Evolutionary conservation across 805 yeast species (phyloP).

Genomic region (Candida xiaguanensis): DNA sequence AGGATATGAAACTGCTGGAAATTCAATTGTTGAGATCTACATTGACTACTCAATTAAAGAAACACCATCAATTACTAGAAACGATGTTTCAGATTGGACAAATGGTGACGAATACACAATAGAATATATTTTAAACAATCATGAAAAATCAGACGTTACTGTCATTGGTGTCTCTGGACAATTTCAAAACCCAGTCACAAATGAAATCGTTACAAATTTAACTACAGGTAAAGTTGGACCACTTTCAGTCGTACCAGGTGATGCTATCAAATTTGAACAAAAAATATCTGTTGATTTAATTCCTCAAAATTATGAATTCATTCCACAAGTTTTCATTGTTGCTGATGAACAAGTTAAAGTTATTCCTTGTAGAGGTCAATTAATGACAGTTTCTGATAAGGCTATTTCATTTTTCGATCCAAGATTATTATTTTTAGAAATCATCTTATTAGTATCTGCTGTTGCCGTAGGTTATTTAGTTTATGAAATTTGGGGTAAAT

Average conservation of each 20-base stretch:
- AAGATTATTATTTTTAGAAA: conserved; percentile 60
- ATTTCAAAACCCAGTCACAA: conserved; percentile 52
- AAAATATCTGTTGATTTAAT: conserved; percentile 54
- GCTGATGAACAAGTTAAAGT: conserved; percentile 48
- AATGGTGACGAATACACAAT: conserved; percentile 55
- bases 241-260: conserved; percentile 46
- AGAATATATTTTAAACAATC: conserved; percentile 49
- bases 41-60: conserved; percentile 50
- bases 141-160: conserved; percentile 51
- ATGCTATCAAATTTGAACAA: conserved; percentile 51
- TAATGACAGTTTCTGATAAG: conserved; percentile 57
- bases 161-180: conserved; percentile 70
- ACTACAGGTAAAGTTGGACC: conserved; percentile 67
- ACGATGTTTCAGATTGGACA: conserved; percentile 39
- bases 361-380: conserved; percentile 55
- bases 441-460: conserved; percentile 47
- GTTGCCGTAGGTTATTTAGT: conserved; percentile 48
- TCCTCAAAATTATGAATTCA: conserved; percentile 54
- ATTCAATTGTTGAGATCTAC: conserved; percentile 21
- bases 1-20: conserved; percentile 10
- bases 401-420: conserved; percentile 72
- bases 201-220: conserved; percentile 54
- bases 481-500: conserved; percentile 42
- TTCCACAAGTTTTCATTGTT: conserved; percentile 56
- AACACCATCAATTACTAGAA: conserved; percentile 32